Base-by-base conservation (phyloP, 139 green algal genomes). In the Picochlorum sp. region DNA sequence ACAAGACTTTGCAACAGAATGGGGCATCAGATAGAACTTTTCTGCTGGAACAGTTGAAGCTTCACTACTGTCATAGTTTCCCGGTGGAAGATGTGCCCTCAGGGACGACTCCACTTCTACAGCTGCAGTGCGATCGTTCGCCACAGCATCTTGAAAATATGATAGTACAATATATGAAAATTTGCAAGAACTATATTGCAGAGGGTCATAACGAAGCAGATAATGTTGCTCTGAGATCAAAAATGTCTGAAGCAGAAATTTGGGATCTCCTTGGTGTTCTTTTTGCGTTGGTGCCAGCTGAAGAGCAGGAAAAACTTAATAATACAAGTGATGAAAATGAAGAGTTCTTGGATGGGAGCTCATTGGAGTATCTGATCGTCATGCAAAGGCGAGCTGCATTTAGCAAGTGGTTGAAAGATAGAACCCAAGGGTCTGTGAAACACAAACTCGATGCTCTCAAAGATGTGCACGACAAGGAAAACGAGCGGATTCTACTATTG, bases 181-280 rank as follows among this genome's bases (percentile, higher is more conserved):
- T 21, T 21, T 54, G 47, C n/a, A 20, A 54, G 18, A 23, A 54
- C 47, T 54, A 54, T 54, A 26, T 54, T 1, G n/a, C 16, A 11
- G 47, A 54, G 47, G 8, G 34, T 41, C 34, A 13, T 9, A 9
- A 41, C 34, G 34, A 41, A 11, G 34, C 34, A 41, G 34, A 41
- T 11, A 41, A 41, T 9, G 34, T 41, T 41, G 7, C 34, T 1
- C 34, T 41, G 52, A 61, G 44, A 2, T 49, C 66, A 37, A 55
- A 80, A 54, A 62, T 56, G 18, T 79, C 88, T 61, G 75, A 87
- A 69, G 52, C 62, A 2, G 73, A 82, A 44, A 74, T 79, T 24
- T 95, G 87, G 87, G 67, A 81, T 62, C 73, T 95, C 41, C 3
- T 92, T 13, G 56, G 85, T 45, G 76, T 81, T 45, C 72, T 87